phyloP scores from a whole-genome alignment of 768 basidiomycete species.

The Cystobasidium onofrii region DNA sequence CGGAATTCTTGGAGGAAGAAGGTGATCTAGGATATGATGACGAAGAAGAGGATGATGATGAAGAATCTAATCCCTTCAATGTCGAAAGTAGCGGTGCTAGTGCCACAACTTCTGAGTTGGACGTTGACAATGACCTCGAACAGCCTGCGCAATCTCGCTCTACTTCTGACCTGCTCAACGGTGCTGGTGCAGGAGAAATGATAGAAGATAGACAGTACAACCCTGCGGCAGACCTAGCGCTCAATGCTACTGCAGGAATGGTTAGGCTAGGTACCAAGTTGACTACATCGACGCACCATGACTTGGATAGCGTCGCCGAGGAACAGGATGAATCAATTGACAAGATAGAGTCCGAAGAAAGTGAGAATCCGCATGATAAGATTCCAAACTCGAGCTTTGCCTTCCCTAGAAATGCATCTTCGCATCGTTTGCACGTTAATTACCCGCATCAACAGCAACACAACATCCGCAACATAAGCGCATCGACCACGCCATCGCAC shows the following conservation, averaged over 20 bases:
- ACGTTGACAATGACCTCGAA: conserved; percentile 1
- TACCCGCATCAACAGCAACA: background rate
- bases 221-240: background rate
- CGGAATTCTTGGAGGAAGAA: background rate
- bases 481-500: background rate
- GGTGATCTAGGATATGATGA: background rate
- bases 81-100: background rate
- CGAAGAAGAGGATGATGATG: background rate
- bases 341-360: background rate
- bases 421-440: background rate
- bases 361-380: background rate
- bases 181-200: background rate
- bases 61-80: conserved; percentile 1
- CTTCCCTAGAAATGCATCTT: background rate
- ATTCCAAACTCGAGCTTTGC: background rate
- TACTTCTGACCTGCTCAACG: background rate
- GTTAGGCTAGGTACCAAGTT: background rate
- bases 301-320: conserved; percentile 21
- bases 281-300: background rate
- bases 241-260: background rate
- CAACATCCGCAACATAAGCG: background rate
- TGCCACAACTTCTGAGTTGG: background rate
- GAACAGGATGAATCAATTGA: conserved; percentile 21
- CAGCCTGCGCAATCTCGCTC: background rate
- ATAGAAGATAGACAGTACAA: background rate